These are phyloP conservation scores for Neofusicoccum cordaticola DNA, from an alignment of 2,329 filamentous ascomycete species.

Conservation along the genomic window DNA sequence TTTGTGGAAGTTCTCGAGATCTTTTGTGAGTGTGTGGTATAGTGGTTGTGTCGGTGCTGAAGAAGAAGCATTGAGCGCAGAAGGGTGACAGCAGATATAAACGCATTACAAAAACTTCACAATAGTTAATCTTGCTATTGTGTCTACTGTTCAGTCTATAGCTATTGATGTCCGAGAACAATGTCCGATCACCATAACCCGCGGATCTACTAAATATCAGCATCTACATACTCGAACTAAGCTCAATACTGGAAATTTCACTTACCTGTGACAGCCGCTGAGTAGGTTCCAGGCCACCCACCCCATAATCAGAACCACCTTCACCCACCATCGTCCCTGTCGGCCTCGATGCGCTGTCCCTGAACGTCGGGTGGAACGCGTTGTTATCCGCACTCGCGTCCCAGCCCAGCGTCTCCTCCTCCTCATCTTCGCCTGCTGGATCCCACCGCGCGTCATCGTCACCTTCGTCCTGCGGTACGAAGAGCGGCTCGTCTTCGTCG, in stretches of 20 bases:
- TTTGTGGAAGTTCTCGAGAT: no score
- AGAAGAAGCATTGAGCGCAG: no score
- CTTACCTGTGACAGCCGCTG: conserved; percentile 69
- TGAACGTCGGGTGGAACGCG: conserved; percentile 43
- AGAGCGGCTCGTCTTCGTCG: conserved; percentile 63
- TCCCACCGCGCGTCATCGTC: conserved; percentile 73
- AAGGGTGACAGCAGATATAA: no score
- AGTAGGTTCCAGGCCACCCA: conserved; percentile 62
- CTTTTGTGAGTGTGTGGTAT: no score
- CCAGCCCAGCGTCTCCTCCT: conserved; percentile 69
- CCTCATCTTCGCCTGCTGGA: conserved; percentile 57
- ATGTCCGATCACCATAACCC: no score
- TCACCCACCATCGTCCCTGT: conserved; percentile 8
- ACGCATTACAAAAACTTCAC: no score
- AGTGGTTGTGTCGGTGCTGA: no score
- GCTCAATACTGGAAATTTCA: neutral
- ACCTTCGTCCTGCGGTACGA: conserved; percentile 54
- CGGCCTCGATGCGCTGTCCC: conserved; percentile 31
- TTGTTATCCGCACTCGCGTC: conserved; percentile 61
- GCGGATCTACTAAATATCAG: no score
- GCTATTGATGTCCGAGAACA: no score
- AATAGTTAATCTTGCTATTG: no score
- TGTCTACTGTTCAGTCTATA: no score
- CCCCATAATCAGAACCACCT: neutral
- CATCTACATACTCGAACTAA: no score